phyloP scores from a whole-genome alignment of 78 protist species.

The Acrasis kona region DNA sequence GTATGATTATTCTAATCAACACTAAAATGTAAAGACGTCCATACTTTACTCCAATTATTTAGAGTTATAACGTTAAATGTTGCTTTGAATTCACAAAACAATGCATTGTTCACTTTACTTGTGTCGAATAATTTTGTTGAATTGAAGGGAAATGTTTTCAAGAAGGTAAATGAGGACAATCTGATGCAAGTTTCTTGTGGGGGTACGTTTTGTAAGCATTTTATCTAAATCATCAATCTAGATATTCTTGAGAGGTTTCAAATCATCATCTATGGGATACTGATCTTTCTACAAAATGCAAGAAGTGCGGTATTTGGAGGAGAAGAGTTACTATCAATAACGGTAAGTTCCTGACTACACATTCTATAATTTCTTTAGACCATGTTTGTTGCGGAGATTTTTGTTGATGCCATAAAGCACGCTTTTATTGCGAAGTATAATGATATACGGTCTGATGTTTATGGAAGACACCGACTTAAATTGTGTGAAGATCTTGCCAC shows the following conservation, averaged over 20 bases:
- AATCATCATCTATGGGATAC: neutral
- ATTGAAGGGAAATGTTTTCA: slow-evolving; percentile 11
- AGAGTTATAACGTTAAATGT: slow-evolving; percentile 8
- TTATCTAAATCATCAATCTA: too few species aligned
- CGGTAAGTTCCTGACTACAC: too few species aligned
- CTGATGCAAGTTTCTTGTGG: slow-evolving; percentile 7
- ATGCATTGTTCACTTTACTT: slow-evolving; percentile 7
- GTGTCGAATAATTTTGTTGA: slow-evolving; percentile 21
- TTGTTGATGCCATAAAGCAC: slow-evolving; percentile 16
- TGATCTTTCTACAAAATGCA: neutral
- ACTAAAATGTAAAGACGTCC: neutral
- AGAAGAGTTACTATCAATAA: neutral
- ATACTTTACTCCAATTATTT: neutral
- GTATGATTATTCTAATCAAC: neutral
- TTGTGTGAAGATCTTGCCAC: neutral
- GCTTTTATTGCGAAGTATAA: slow-evolving; percentile 12
- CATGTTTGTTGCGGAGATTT: neutral
- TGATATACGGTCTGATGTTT: neutral
- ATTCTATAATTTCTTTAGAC: too few species aligned
- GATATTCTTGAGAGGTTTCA: slow-evolving; percentile 17
- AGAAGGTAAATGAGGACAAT: slow-evolving; percentile 6
- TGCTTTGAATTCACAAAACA: slow-evolving; percentile 3
- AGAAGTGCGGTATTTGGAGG: neutral
- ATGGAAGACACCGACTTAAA: neutral
- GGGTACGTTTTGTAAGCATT: too few species aligned